These are phyloP conservation scores for Mortierella sp. DNA, from an alignment of 371 early-diverging fungal species.

Conservation along the genomic window DNA sequence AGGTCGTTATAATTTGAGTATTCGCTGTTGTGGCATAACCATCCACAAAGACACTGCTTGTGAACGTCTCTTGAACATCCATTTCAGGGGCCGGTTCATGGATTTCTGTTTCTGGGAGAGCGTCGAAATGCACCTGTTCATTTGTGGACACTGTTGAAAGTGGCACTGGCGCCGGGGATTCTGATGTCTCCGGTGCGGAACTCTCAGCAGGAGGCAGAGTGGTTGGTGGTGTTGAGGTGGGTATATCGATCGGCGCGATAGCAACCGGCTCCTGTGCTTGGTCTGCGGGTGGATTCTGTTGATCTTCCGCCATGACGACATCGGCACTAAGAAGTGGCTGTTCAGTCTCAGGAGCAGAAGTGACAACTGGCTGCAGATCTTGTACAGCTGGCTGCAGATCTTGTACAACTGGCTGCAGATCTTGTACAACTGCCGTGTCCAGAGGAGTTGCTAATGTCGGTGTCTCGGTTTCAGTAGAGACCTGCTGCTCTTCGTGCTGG, in stretches of 20 bases:
- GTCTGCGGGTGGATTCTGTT: background rate
- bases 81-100: conserved; percentile 9
- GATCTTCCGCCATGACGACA: conserved; percentile 21
- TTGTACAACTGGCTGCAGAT: background rate
- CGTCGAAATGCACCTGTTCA: background rate
- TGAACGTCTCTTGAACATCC: conserved; percentile 19
- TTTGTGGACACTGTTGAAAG: background rate
- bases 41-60: conserved; percentile 6
- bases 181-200: background rate
- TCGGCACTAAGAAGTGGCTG: background rate
- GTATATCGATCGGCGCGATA: too few species aligned
- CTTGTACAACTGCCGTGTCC: too few species aligned
- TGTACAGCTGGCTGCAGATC: background rate
- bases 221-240: background rate
- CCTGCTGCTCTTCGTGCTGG: background rate
- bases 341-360: background rate
- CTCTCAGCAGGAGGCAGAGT: background rate
- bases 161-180: background rate
- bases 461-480: background rate
- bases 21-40: conserved; percentile 18
- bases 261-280: background rate
- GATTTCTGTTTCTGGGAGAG: background rate
- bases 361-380: background rate
- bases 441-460: background rate
- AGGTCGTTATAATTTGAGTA: background rate